Base-by-base conservation (phyloP, 2,329 filamentous ascomycete genomes). In the Aspergillus awamori region DNA sequence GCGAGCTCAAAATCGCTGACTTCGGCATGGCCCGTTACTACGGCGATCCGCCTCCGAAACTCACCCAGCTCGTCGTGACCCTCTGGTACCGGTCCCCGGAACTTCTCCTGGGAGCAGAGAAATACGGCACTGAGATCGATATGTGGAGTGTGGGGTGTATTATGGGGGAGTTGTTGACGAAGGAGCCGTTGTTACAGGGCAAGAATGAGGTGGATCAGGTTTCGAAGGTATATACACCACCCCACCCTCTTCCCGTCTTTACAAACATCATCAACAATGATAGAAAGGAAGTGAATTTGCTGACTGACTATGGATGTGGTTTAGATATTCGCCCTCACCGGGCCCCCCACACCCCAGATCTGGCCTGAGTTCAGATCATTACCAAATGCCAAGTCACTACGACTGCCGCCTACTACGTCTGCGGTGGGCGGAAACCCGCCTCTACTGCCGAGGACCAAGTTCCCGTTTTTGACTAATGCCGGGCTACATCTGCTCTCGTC, bases 121-220 rank as follows among this genome's bases (percentile, higher is more conserved):
- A 83, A 15, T 99, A 99, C 79, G 88, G 85, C 61, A 80, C 84
- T 1, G 86, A 90, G 63, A 84, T 98, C 69, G 95, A 98, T 78
- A 90, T 98, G 84, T 99, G 95, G 95, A 96, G 91, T 77, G 82
- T 98, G 3, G 95, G 95, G 11, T 98, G 95, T 79, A 93, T 99
- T 72, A 96, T 99, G 73, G 94, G 89, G 63, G 95, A 99, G 80
- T 84, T 99, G 3, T 82, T 98, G 20, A 89, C 87, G 38, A 90
- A 92, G 64, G 89, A 93, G 64, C 92, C 94, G 0, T 76, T 98
- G 2, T 82, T 99, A 0, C 92, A 92, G 70, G 94, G 93, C 53
- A 90, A 88, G 72, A 97, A 96, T 77, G 95, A 99, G 79, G 93
- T 96, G 59, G 92, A 96, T 72, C 89, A 97, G 74, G 82, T 98